Evolutionary conservation across 768 basidiomycete genomes (phyloP), one percentile per base, ranked within the genome.

Genomic region (Agaricus bisporus): DNA sequence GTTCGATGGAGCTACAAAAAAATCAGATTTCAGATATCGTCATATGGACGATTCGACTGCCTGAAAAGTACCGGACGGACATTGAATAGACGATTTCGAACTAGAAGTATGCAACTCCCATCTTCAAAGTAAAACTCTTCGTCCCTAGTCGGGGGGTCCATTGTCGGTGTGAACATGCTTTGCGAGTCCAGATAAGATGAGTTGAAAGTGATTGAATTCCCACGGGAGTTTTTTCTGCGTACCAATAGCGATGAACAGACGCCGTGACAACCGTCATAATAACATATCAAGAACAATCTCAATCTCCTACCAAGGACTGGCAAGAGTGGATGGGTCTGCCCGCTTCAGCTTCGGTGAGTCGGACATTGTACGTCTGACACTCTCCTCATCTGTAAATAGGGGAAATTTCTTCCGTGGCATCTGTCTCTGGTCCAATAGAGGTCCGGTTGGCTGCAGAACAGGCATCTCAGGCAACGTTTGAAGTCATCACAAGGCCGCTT

Each of bases 361-460:
- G 39, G 39, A 45, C 25, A 17, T 15, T 29, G 56, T 0, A 56
- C 54, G 49, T 36, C 9, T 29, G n/a, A 46, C 17, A 55, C 51
- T 41, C 54, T 43, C 52, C 43, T 53, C 49, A 51, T 12, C 43
- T 32, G 46, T 37, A 25, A n/a, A 9, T 5, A 74, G 70, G 71
- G 37, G 62, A 65, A 36, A 68, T 69, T 18, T 58, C 60, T 65
- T 86, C 82, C 3, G 66, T 91, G 17, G 81, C 85, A 7, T 90
- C 90, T 4, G 65, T 91, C 35, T 88, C 88, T 12, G 91, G 91
- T 0, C 91, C 91, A 17, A 84, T 91, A 42, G 83, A 91, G 58
- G 85, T 85, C 46, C 77, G 88, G 15, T 71, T 83, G 7, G 78
- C 81, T 3, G 67, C 77, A 7, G 91, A 93, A 69, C 76, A 81